Evolutionary conservation across 306 rosid species (phyloP).

Genomic region (Mucuna pruriens): DNA sequence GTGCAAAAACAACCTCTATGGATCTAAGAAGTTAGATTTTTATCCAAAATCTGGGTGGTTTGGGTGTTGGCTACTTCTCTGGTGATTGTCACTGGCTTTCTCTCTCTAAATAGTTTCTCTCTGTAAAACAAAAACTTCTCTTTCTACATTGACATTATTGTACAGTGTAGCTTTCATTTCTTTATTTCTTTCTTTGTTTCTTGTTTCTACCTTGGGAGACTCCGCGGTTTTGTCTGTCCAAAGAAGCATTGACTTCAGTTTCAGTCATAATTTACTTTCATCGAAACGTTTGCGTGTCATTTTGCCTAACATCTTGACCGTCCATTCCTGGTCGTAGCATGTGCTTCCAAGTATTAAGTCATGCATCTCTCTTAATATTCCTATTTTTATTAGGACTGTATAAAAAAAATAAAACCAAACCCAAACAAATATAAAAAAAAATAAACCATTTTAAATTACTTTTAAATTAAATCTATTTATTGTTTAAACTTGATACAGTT

Average conservation of each 20-base stretch:
- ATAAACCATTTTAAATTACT: no score
- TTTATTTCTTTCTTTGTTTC: conserved; percentile 13
- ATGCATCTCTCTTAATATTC: background rate
- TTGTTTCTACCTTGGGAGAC: conserved; percentile 40
- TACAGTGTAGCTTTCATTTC: background rate
- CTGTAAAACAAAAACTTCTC: conserved; percentile 37
- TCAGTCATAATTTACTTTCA: background rate
- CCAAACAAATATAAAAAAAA: no score
- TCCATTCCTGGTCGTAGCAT: conserved; percentile 29
- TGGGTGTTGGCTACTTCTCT: background rate
- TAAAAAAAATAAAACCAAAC: no score
- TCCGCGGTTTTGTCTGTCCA: background rate
- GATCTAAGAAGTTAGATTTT: conserved; percentile 51
- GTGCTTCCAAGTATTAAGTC: background rate
- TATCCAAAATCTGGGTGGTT: conserved; percentile 4
- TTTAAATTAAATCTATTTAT: no score
- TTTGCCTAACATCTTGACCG: conserved; percentile 47
- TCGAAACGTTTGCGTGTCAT: conserved; percentile 15
- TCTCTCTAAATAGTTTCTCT: conserved; percentile 32
- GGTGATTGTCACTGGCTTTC: conserved; percentile 12
- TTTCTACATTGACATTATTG: conserved; percentile 23
- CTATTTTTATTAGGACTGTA: no score
- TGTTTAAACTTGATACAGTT: no score
- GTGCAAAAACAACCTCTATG: conserved; percentile 34
- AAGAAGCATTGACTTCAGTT: conserved; percentile 56